phyloP scores from a whole-genome alignment of 2,329 filamentous ascomycete genomes.

The Zelopaecilomyces penicillatus region DNA sequence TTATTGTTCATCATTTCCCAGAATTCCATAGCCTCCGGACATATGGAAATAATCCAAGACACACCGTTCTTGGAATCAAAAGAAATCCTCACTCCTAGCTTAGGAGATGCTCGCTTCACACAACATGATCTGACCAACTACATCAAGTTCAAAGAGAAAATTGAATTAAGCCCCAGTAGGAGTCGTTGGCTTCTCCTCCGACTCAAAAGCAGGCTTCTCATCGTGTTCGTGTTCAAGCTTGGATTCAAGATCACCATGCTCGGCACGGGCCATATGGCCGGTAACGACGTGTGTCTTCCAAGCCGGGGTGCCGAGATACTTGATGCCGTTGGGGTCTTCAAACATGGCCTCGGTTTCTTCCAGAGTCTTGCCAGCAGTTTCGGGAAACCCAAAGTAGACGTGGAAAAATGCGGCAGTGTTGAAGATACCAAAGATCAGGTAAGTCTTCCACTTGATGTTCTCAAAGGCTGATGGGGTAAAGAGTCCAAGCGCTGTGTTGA shows the following conservation, averaged over 20 bases:
- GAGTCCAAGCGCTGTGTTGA: conserved; percentile 27
- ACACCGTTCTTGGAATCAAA: too few species aligned
- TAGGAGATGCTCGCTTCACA: too few species aligned
- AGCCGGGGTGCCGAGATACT: conserved; percentile 22
- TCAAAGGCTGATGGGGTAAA: conserved; percentile 16
- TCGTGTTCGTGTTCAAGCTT: conserved; percentile 14
- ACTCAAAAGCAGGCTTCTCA: conserved; percentile 12
- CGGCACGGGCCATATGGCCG: conserved; percentile 11
- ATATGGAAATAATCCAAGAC: too few species aligned
- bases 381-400: conserved; percentile 47
- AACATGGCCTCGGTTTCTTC: conserved; percentile 46
- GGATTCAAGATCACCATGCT: conserved; percentile 19
- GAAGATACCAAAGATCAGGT: conserved; percentile 42
- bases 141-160: too few species aligned
- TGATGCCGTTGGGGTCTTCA: conserved; percentile 25
- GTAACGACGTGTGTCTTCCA: conserved; percentile 23
- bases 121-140: too few species aligned
- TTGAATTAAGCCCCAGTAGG: neutral
- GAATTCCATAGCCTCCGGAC: too few species aligned
- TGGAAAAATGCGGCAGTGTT: conserved; percentile 42
- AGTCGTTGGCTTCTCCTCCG: conserved; percentile 9
- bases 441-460: conserved; percentile 23
- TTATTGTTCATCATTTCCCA: too few species aligned
- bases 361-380: conserved; percentile 46
- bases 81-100: too few species aligned